These are phyloP conservation scores for Tuber calosporum DNA, from an alignment of 495 filamentous ascomycete genomes.

Conservation along the genomic window DNA sequence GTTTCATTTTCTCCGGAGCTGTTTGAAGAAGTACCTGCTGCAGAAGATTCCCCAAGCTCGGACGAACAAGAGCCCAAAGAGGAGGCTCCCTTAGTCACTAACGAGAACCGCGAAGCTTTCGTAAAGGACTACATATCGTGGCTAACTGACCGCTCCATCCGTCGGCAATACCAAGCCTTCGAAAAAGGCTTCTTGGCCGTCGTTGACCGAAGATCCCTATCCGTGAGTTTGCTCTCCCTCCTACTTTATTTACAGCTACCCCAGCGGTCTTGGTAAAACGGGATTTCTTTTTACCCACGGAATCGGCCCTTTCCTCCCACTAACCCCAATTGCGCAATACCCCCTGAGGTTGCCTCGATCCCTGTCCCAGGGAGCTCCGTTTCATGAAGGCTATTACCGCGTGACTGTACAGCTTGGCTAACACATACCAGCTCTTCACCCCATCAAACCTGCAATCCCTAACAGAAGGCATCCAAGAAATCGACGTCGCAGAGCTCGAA, in stretches of 20 bases:
- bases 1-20: not conserved
- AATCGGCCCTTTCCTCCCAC: not conserved
- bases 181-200: conserved; percentile 70
- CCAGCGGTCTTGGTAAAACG: not conserved
- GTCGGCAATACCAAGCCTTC: conserved; percentile 73
- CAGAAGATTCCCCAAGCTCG: not conserved
- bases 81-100: conserved; percentile 61
- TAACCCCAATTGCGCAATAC: not conserved
- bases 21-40: not conserved
- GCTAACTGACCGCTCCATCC: conserved; percentile 70
- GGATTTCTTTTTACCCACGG: not conserved
- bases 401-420: not conserved
- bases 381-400: not conserved
- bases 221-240: conserved; percentile 1
- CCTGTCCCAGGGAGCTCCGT: not conserved
- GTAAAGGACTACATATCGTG: conserved; percentile 84
- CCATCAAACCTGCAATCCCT: conserved; percentile 63
- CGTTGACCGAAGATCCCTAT: conserved; percentile 59
- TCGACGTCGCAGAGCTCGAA: conserved; percentile 66
- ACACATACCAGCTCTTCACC: conserved; percentile 52
- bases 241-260: not conserved
- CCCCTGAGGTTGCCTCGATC: too few relatives aligned
- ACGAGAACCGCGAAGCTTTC: conserved; percentile 66
- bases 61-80: conserved; percentile 29
- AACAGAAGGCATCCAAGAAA: conserved; percentile 69